Conservation (phyloP, 225 moss, liverwort and hornwort genomes). For the Polytrichum commune region DNA sequence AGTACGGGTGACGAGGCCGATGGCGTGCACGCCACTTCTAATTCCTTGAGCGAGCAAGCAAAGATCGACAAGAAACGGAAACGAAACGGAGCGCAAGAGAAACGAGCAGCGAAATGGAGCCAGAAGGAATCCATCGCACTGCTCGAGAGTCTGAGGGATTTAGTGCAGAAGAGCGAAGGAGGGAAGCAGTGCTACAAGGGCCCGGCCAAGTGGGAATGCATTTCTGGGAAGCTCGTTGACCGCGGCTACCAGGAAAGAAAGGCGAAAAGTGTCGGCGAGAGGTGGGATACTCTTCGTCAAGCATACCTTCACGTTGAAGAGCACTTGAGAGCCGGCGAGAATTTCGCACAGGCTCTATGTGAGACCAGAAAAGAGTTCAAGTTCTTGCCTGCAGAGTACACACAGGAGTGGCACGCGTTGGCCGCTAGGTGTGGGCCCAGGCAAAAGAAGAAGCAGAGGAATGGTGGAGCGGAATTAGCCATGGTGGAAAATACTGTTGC, state of each 20-base stretch:
- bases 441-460: constrained; percentile 15
- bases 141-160: constrained; percentile 19
- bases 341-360: constrained; percentile 28
- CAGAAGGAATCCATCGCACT: constrained; percentile 37
- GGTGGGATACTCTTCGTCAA: constrained; percentile 51
- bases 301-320: constrained; percentile 48
- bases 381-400: not conserved
- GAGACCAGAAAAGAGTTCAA: constrained; percentile 7
- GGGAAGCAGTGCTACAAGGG: constrained; percentile 27
- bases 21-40: too few species aligned
- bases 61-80: not conserved
- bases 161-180: constrained; percentile 31
- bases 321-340: constrained; percentile 20
- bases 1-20: too few species aligned
- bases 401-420: constrained; percentile 32
- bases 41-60: too few species aligned
- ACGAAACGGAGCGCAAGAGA: not conserved
- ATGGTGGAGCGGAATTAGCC: constrained; percentile 5
- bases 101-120: constrained; percentile 45
- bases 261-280: constrained; percentile 46
- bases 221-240: constrained; percentile 24
- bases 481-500: constrained; percentile 8
- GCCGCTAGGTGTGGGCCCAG: constrained; percentile 46
- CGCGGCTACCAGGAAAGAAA: constrained; percentile 18
- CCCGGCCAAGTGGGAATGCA: constrained; percentile 47